phyloP scores from a whole-genome alignment of 1,284 basidiomycete genomes.

The Phlebopus sp. region DNA sequence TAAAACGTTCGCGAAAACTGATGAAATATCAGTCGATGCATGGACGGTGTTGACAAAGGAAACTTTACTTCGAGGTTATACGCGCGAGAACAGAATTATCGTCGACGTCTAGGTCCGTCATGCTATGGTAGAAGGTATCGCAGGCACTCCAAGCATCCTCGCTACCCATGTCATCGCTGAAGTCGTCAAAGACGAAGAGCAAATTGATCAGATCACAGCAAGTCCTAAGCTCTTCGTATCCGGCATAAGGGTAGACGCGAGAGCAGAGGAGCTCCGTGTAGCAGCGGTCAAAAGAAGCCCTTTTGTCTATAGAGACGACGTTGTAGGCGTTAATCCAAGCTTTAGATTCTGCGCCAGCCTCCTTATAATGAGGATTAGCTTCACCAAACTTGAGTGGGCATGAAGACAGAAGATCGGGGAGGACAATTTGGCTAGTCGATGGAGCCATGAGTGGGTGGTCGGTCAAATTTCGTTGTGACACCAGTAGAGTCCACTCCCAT shows the following conservation, averaged over 20 bases:
- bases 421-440: conserved; percentile 39
- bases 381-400: conserved; percentile 43
- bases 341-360: conserved; percentile 53
- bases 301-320: conserved; percentile 57
- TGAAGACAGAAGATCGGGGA: conserved; percentile 54
- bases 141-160: conserved; percentile 54
- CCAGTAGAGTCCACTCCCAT: too few species aligned
- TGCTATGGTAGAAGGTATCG: conserved; percentile 48
- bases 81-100: conserved; percentile 51
- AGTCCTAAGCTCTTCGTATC: conserved; percentile 56
- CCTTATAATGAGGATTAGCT: conserved; percentile 54
- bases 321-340: conserved; percentile 61
- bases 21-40: neutral
- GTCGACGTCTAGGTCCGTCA: conserved; percentile 49
- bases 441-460: conserved; percentile 31
- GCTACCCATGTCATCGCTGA: conserved; percentile 64
- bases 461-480: conserved; percentile 5
- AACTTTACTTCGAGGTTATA: conserved; percentile 57
- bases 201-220: conserved; percentile 64
- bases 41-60: neutral
- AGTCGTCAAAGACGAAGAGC: conserved; percentile 66
- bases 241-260: conserved; percentile 59
- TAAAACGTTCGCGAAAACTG: conserved; percentile 52
- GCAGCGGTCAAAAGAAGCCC: conserved; percentile 56
- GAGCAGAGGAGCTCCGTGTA: conserved; percentile 63